A percentile compares a stretch with the other conserved stretches of the same genome.
Evolutionary conservation across 441 rosid species (phyloP).

Genomic region (Macaranga tanarius): DNA sequence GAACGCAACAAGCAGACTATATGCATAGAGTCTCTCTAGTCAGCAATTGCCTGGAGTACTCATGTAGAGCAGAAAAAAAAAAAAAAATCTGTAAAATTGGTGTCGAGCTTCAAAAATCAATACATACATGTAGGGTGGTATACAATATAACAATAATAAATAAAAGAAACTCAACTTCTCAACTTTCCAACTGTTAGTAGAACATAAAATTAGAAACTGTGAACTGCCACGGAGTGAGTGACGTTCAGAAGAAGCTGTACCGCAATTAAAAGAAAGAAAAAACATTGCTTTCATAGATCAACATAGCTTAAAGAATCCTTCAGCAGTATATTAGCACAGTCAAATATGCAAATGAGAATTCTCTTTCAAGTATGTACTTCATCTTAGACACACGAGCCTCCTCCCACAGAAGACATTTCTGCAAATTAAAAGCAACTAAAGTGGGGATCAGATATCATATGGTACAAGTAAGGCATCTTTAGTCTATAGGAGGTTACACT

Average conservation of each 20-base stretch:
- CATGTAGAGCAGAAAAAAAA: too few species aligned
- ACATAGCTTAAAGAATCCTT: constrained; percentile 15
- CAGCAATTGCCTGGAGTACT: too few species aligned
- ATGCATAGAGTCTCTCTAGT: too few species aligned
- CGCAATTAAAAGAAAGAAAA: constrained; percentile 1
- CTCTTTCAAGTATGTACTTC: constrained; percentile 17
- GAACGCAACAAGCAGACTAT: too few species aligned
- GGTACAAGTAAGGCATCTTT: not conserved
- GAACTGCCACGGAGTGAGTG: constrained; percentile 12
- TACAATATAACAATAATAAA: constrained; percentile 13
- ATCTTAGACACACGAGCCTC: constrained; percentile 43
- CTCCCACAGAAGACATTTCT: constrained; percentile 80
- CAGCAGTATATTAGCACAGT: not conserved
- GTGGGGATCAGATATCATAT: not conserved
- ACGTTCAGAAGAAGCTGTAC: constrained; percentile 7
- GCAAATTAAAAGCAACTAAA: constrained; percentile 25
- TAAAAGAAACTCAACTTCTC: not conserved
- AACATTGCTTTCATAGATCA: constrained; percentile 16
- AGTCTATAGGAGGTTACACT: not conserved
- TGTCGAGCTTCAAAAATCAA: constrained; percentile 24
- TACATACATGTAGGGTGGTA: constrained; percentile 12
- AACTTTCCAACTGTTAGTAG: not conserved
- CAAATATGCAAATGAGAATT: not conserved
- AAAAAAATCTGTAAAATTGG: not conserved
- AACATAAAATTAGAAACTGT: constrained; percentile 14